Evolutionary conservation across 352 stramenopile species (phyloP).

Genomic region (Phytophthora quininea): DNA sequence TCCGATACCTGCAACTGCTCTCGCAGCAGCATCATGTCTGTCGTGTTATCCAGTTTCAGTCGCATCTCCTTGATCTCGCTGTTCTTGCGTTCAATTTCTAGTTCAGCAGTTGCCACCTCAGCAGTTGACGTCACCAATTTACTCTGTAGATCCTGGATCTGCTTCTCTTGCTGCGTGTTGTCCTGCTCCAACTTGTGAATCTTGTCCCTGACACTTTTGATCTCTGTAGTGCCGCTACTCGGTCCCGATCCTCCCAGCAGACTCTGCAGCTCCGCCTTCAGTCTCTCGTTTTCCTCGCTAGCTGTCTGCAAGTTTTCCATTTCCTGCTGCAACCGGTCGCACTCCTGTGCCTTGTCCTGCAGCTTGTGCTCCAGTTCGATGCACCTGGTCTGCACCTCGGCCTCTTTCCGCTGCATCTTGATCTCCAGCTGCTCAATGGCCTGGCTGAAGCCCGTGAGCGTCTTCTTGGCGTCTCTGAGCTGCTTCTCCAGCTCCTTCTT

Average conservation of each 20-base stretch:
- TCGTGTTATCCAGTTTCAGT: slow-evolving; percentile 52
- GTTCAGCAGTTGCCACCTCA: slow-evolving; percentile 31
- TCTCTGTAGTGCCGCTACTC: slow-evolving; percentile 22
- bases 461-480: slow-evolving; percentile 60
- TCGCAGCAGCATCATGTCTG: slow-evolving; percentile 40
- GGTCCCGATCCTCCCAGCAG: slow-evolving; percentile 32
- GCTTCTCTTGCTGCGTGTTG: slow-evolving; percentile 33
- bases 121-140: slow-evolving; percentile 33
- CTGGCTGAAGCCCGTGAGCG: slow-evolving; percentile 64
- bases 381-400: slow-evolving; percentile 59
- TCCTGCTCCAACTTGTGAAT: slow-evolving; percentile 38
- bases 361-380: slow-evolving; percentile 64
- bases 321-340: slow-evolving; percentile 35
- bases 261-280: slow-evolving; percentile 42
- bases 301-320: slow-evolving; percentile 46
- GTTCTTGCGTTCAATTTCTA: slow-evolving; percentile 53
- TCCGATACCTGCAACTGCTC: slow-evolving; percentile 64
- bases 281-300: slow-evolving; percentile 48
- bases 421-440: slow-evolving; percentile 80
- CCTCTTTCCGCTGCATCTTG: slow-evolving; percentile 78
- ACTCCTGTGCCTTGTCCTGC: slow-evolving; percentile 46
- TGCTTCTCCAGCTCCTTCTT: slow-evolving; percentile 62
- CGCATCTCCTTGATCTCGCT: slow-evolving; percentile 57
- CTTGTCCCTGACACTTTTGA: slow-evolving; percentile 36
- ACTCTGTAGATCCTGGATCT: slow-evolving; percentile 42